Conservation (phyloP, 495 filamentous ascomycete genomes). For the Podospora sp. region DNA sequence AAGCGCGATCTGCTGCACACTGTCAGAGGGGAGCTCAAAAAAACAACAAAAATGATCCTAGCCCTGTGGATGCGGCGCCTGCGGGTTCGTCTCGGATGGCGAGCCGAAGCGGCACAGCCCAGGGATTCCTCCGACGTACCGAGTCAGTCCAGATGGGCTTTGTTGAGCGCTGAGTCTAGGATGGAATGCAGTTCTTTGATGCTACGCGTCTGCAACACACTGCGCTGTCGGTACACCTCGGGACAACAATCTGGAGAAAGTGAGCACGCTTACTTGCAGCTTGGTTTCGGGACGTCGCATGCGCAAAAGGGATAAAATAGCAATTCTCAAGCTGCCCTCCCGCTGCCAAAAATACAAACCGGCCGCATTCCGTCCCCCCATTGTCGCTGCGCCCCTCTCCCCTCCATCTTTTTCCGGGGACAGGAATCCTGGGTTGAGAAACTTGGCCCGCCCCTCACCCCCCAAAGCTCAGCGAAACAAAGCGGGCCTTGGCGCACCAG, state of each 20-base stretch:
- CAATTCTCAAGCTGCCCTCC: slow-evolving; percentile 1
- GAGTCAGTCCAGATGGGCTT: neutral
- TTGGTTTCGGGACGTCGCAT: neutral
- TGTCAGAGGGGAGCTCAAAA: neutral
- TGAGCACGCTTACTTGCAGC: neutral
- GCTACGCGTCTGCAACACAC: neutral
- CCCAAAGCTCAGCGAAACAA: neutral
- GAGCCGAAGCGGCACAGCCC: neutral
- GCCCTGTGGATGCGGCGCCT: neutral
- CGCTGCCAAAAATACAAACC: slow-evolving; percentile 7
- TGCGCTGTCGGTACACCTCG: neutral
- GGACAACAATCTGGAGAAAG: neutral
- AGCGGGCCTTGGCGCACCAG: neutral
- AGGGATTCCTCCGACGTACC: neutral
- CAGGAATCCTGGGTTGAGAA: neutral
- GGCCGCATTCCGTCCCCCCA: neutral
- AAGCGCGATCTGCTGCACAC: neutral
- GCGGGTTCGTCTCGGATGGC: neutral
- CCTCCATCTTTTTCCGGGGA: neutral
- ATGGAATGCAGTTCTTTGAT: neutral
- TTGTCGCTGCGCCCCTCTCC: neutral
- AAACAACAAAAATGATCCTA: neutral
- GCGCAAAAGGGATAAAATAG: neutral
- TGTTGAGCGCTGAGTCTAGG: neutral
- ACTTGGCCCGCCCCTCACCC: neutral